Percentiles rank a stretch among this genome's conserved stretches.
These are phyloP conservation scores for Cryomyces minteri DNA, from an alignment of 495 filamentous ascomycete species.

Conservation along the genomic window DNA sequence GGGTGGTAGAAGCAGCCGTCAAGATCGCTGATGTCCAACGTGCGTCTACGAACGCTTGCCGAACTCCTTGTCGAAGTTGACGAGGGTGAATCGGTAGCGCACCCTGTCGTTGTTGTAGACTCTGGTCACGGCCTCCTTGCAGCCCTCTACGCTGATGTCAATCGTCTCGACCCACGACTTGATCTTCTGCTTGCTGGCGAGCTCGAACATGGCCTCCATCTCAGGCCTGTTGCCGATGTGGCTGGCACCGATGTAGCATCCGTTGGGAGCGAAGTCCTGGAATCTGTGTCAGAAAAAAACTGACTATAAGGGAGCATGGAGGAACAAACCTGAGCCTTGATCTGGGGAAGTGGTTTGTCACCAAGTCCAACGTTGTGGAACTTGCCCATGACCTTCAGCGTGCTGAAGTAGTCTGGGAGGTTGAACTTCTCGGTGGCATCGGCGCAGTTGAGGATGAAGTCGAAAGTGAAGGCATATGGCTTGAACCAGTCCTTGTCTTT, in stretches of 20 bases:
- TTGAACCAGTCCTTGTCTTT: conserved; percentile 21
- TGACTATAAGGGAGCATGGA: background rate
- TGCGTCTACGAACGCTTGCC: conserved; percentile 11
- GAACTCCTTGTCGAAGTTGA: conserved; percentile 47
- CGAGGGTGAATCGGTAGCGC: conserved; percentile 46
- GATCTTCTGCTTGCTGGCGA: conserved; percentile 66
- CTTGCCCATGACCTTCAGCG: conserved; percentile 67
- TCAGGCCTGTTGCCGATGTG: conserved; percentile 70
- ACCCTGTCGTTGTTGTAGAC: conserved; percentile 53
- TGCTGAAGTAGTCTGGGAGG: conserved; percentile 49
- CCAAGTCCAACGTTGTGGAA: conserved; percentile 77
- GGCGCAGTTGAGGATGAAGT: conserved; percentile 57
- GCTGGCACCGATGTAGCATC: conserved; percentile 61
- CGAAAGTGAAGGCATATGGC: conserved; percentile 39
- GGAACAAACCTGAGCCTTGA: conserved; percentile 31
- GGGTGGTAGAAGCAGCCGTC: too few species aligned
- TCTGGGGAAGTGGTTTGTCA: conserved; percentile 52
- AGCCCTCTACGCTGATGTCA: conserved; percentile 47
- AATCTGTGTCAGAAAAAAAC: conserved; percentile 6
- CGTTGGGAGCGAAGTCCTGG: conserved; percentile 53
- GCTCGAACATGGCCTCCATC: conserved; percentile 65
- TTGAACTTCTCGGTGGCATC: conserved; percentile 52
- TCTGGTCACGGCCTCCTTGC: conserved; percentile 44
- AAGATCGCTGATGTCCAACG: too few species aligned
- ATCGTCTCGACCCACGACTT: conserved; percentile 70